These are phyloP conservation scores for Thermomucor indicae-seudaticae DNA, from an alignment of 371 early-diverging fungal species.

Conservation along the genomic window DNA sequence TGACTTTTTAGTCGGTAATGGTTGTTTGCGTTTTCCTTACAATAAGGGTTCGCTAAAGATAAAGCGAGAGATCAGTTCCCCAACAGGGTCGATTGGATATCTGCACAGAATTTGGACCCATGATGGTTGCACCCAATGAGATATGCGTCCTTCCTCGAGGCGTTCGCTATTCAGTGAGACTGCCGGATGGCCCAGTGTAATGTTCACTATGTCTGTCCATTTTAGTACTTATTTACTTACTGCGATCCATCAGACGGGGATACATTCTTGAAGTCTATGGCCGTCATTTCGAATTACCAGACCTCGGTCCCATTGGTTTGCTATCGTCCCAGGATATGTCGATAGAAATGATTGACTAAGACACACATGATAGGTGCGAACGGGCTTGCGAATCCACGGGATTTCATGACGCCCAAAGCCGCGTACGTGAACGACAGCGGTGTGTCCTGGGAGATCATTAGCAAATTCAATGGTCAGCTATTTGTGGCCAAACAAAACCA, in stretches of 20 bases:
- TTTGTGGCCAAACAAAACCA: slow-evolving; percentile 76
- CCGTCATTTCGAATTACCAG: slow-evolving; percentile 90
- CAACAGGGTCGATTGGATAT: slow-evolving; percentile 88
- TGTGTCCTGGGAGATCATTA: slow-evolving; percentile 60
- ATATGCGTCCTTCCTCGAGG: slow-evolving; percentile 93
- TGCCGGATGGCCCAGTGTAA: slow-evolving; percentile 80
- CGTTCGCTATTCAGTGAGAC: slow-evolving; percentile 75
- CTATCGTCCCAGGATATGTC: too few relatives aligned
- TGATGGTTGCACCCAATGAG: slow-evolving; percentile 85
- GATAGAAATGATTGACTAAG: too few relatives aligned
- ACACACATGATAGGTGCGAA: slow-evolving; percentile 76
- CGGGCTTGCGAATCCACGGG: slow-evolving; percentile 93
- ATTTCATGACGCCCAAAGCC: slow-evolving; percentile 89
- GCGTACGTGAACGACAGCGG: slow-evolving; percentile 64
- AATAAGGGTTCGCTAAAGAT: neutral
- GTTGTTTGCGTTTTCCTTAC: neutral
- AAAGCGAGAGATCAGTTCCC: slow-evolving; percentile 78
- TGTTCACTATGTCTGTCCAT: neutral
- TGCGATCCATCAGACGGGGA: slow-evolving; percentile 56
- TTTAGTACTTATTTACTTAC: neutral
- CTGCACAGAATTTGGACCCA: slow-evolving; percentile 88
- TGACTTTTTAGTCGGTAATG: slow-evolving; percentile 83
- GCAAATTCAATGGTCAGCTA: slow-evolving; percentile 82
- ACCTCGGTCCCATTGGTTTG: slow-evolving; percentile 91
- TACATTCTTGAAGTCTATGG: slow-evolving; percentile 89